Evolutionary conservation across 257 asterid genomes (phyloP).

Genomic region (Przewalskia tangutica): DNA sequence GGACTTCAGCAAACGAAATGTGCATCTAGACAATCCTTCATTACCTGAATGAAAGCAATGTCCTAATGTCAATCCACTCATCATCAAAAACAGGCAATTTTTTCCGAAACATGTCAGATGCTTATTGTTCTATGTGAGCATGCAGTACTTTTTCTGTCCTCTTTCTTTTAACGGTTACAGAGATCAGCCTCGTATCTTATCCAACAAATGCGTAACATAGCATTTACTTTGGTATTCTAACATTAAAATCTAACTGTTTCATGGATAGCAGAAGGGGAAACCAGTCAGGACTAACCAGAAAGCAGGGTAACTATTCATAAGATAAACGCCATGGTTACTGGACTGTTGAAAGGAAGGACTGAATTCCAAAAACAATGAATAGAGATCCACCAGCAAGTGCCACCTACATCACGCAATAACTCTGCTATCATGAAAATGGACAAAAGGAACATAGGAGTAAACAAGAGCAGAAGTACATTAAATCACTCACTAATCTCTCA

Average conservation of each 20-base stretch:
- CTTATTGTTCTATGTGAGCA: not conserved
- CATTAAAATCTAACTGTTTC: not conserved
- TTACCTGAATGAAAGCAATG: not conserved
- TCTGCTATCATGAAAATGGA: constrained; percentile 4
- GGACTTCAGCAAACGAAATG: not conserved
- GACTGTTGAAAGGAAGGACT: constrained; percentile 70
- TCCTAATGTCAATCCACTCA: not conserved
- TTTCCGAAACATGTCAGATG: not conserved
- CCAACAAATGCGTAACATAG: not conserved
- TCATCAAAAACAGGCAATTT: not conserved
- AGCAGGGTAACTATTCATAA: constrained; percentile 16
- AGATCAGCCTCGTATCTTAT: not conserved
- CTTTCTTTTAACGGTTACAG: not conserved
- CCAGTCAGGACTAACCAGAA: constrained; percentile 24
- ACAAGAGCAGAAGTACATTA: not conserved
- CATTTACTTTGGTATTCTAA: not conserved
- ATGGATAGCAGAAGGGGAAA: not conserved
- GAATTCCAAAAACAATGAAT: constrained; percentile 86
- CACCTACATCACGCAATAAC: constrained; percentile 34
- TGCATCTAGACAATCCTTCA: not conserved
- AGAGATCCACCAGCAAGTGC: constrained; percentile 87
- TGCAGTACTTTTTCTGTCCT: not conserved
- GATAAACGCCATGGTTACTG: constrained; percentile 26
- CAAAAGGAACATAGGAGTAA: not conserved
- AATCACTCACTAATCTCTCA: constrained; percentile 60